Percentiles rank a stretch among this genome's conserved stretches.
These are phyloP conservation scores for Zymoseptoria tritici DNA, from an alignment of 2,329 filamentous ascomycete species.

Conservation along the genomic window DNA sequence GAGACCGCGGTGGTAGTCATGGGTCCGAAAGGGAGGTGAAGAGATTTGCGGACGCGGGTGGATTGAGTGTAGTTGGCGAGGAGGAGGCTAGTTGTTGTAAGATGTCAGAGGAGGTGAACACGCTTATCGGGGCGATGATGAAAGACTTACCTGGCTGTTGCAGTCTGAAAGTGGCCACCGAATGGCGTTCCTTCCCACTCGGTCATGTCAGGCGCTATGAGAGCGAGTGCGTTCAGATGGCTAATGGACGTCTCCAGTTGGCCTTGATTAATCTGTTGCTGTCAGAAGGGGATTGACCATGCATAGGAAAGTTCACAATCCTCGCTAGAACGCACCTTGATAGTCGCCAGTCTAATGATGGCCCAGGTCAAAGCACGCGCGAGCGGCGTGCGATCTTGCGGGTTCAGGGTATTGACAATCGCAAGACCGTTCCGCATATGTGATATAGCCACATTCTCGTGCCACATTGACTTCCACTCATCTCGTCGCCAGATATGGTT, in stretches of 20 bases:
- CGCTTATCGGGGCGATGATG: neutral
- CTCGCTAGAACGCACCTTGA: constrained; percentile 2
- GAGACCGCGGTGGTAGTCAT: constrained; percentile 6
- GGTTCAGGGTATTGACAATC: neutral
- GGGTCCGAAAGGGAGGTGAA: constrained; percentile 8
- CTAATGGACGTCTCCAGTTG: constrained; percentile 11
- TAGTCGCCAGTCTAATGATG: constrained; percentile 13
- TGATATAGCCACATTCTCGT: constrained; percentile 9
- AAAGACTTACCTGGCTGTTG: constrained; percentile 2
- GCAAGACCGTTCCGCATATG: constrained; percentile 7
- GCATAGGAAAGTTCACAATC: neutral
- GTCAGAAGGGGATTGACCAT: neutral
- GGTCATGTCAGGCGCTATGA: constrained; percentile 7
- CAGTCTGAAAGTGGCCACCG: constrained; percentile 8
- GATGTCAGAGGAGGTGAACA: neutral
- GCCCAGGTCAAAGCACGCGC: constrained; percentile 9
- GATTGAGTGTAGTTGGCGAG: constrained; percentile 10
- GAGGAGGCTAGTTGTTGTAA: constrained; percentile 3
- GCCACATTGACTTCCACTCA: constrained; percentile 4
- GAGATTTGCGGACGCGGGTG: constrained; percentile 3
- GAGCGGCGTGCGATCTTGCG: neutral
- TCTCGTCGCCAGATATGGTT: constrained; percentile 13
- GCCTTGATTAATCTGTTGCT: constrained; percentile 5
- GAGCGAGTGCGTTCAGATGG: constrained; percentile 11
- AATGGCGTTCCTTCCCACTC: constrained; percentile 10